These are phyloP conservation scores for Microsporum ferrugineum DNA, from an alignment of 2,329 filamentous ascomycete species.

Conservation along the genomic window DNA sequence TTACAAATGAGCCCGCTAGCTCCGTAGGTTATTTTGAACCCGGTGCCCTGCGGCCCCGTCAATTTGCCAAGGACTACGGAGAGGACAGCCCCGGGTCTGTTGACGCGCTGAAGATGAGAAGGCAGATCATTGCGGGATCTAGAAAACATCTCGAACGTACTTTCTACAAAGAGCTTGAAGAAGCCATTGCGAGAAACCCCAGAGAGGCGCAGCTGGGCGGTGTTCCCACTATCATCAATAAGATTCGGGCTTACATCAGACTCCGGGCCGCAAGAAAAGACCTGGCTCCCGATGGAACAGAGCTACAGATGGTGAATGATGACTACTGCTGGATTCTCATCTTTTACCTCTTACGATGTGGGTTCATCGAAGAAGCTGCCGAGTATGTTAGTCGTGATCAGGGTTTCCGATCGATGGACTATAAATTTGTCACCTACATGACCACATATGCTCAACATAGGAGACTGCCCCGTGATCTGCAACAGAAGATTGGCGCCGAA, in stretches of 20 bases:
- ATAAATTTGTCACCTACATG: slow-evolving; percentile 80
- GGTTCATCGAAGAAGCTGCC: slow-evolving; percentile 71
- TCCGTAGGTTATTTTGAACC: slow-evolving; percentile 48
- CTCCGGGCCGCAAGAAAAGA: slow-evolving; percentile 70
- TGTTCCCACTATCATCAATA: slow-evolving; percentile 74
- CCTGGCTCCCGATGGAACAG: slow-evolving; percentile 66
- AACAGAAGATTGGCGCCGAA: slow-evolving; percentile 79
- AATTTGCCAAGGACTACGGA: slow-evolving; percentile 65
- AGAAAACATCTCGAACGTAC: slow-evolving; percentile 67
- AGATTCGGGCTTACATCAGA: slow-evolving; percentile 84
- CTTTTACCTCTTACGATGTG: slow-evolving; percentile 79
- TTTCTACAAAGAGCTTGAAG: slow-evolving; percentile 68
- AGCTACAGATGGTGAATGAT: slow-evolving; percentile 65
- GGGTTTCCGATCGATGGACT: slow-evolving; percentile 80
- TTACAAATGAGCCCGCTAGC: slow-evolving; percentile 60
- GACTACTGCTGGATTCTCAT: slow-evolving; percentile 91
- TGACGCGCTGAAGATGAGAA: slow-evolving; percentile 57
- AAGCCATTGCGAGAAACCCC: slow-evolving; percentile 67
- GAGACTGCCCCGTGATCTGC: slow-evolving; percentile 63
- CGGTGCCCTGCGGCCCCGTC: slow-evolving; percentile 60
- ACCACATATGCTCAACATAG: slow-evolving; percentile 72
- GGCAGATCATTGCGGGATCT: slow-evolving; percentile 68
- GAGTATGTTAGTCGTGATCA: slow-evolving; percentile 71
- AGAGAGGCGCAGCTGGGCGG: slow-evolving; percentile 83
- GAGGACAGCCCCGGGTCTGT: slow-evolving; percentile 58